Evolutionary conservation across 306 rosid genomes (phyloP).

Genomic region (Ochetophila trinervis): DNA sequence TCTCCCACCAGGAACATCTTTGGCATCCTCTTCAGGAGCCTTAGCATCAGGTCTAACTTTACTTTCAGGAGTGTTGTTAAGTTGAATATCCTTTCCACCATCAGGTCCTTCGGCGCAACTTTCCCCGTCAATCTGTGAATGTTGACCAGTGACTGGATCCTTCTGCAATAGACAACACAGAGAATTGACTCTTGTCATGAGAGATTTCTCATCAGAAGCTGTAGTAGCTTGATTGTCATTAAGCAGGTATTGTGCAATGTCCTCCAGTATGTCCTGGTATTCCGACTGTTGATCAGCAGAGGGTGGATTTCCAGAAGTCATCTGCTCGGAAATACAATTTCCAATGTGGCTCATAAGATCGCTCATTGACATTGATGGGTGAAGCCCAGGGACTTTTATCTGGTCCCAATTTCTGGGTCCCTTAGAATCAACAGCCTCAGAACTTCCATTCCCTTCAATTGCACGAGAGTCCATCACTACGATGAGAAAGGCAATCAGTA

Average conservation of each 20-base stretch:
- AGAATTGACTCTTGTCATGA: constrained; percentile 88
- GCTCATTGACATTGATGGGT: constrained; percentile 69
- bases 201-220: constrained; percentile 71
- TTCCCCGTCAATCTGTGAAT: constrained; percentile 29
- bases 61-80: constrained; percentile 16
- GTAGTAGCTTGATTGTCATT: constrained; percentile 60
- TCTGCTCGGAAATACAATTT: constrained; percentile 66
- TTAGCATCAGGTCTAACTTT: constrained; percentile 26
- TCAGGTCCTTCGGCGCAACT: constrained; percentile 27
- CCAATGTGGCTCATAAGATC: constrained; percentile 72
- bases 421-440: constrained; percentile 50
- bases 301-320: constrained; percentile 48
- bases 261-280: constrained; percentile 59
- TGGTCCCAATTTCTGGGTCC: constrained; percentile 53
- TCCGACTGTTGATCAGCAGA: constrained; percentile 44
- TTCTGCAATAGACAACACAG: constrained; percentile 79
- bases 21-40: constrained; percentile 37
- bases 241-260: constrained; percentile 65
- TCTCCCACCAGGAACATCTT: constrained; percentile 40
- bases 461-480: constrained; percentile 44
- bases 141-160: constrained; percentile 50
- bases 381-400: constrained; percentile 65
- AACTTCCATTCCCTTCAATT: constrained; percentile 60
- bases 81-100: constrained; percentile 35
- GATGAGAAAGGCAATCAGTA: constrained; percentile 18